Evolutionary conservation across 2,329 filamentous ascomycete genomes (phyloP), one percentile per base, ranked within the genome.

Genomic region (Xylariaceae sp.): DNA sequence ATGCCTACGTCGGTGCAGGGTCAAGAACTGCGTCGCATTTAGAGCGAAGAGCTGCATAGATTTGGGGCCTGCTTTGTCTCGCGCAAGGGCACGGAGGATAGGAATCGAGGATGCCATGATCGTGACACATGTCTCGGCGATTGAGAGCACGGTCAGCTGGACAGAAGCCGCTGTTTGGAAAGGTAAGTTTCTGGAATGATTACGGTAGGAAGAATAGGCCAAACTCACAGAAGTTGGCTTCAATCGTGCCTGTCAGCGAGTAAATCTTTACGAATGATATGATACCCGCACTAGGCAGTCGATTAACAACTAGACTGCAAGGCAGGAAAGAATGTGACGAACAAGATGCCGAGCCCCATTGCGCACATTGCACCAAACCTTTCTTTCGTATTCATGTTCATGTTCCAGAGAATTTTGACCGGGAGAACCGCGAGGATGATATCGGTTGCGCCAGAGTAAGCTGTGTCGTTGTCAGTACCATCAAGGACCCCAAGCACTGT

Each of bases 321-420:
- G 6, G 6, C 12, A 10, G 33, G 16, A 38, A 14, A 18, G 14
- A 16, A 18, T 14, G 5, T 45, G 22, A 28, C 68, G 58, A 59
- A 73, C 71, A 75, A 71, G 2, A 75, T 50, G 1, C 73, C 73
- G 61, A 75, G 69, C 55, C 70, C 72, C 73, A 75, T 75, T 9
- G 73, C 73, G 1, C 72, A 55, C 10, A 69, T 57, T 0, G 73
- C 71, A 4, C 73, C 71, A 13, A 72, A 53, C 48, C 74, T 73
- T 44, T 75, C 73, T 53, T 68, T 71, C 28, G 58, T 60, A 50
- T 64, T 70, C 68, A 75, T 73, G 7, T 65, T 66, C 13, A 73
- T 58, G 1, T 62, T 63, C 71, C 69, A 71, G 41, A 75, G 68
- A 9, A 75, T 67, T 18, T 63, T 68, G 72, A 70, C 74, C 0